Evolutionary conservation across 163 green algal genomes (phyloP).

Genomic region (Volvox carteri): DNA sequence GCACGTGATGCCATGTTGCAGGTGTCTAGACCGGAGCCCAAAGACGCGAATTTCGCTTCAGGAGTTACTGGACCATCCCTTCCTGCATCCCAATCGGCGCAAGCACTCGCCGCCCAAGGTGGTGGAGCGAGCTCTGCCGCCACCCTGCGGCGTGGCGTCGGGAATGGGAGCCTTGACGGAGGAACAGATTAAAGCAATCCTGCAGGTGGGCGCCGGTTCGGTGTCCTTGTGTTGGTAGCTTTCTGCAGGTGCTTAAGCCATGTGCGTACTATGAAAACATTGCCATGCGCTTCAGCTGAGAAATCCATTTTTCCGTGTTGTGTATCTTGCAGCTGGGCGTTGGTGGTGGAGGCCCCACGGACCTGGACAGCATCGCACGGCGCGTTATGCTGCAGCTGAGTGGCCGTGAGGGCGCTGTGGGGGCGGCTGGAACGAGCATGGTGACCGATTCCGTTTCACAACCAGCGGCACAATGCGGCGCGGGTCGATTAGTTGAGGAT

Average conservation of each 20-base stretch:
- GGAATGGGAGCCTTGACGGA: conserved; percentile 58
- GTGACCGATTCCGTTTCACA: background rate
- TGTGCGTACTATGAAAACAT: background rate
- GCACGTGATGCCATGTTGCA: no score
- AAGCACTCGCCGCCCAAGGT: conserved; percentile 23
- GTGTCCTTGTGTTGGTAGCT: background rate
- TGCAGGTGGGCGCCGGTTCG: conserved; percentile 79
- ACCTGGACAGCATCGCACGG: conserved; percentile 42
- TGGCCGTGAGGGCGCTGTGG: background rate
- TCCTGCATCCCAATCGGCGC: conserved; percentile 83
- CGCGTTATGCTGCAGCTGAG: conserved; percentile 54
- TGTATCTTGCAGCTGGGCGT: conserved; percentile 31
- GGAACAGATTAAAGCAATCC: conserved; percentile 83
- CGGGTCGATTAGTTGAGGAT: no score
- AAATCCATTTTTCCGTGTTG: no score
- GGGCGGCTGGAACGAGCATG: background rate
- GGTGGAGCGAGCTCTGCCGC: conserved; percentile 1
- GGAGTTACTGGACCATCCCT: conserved; percentile 92
- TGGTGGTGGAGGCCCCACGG: background rate
- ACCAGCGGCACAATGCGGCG: background rate
- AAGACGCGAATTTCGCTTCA: conserved; percentile 83
- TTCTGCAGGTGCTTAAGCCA: background rate
- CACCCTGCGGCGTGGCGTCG: background rate
- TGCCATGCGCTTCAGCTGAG: background rate
- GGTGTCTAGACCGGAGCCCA: conserved; percentile 92